Base-by-base conservation (phyloP, 2,329 filamentous ascomycete species). In the Cadophora sp. region DNA sequence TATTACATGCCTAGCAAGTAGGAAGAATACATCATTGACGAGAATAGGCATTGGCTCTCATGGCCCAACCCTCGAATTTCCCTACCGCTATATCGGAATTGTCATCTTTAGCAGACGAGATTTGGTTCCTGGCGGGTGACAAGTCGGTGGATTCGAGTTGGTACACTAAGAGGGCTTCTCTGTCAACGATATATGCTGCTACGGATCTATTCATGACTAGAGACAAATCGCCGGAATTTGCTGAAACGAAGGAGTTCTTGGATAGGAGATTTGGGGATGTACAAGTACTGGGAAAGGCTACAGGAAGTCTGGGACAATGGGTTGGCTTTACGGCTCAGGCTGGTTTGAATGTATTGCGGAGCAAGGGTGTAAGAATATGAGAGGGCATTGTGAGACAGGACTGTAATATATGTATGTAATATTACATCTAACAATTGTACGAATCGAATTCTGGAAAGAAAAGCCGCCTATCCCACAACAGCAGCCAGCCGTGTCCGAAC, bases 121-220 rank as follows among this genome's bases (percentile, higher is more conserved):
- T 99, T 61, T 92, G 91, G 85, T 94, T 91, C 75, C 87, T 97
- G 4, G 88, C 95, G 0, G 93, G 93, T 60, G 96, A 98, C 79
- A 83, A 81, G 24, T 86, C 89, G 24, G 92, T 97, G 68, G 94
- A 98, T 79, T 86, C 88, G 4, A 90, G 89, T 4, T 99, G 96
- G 96, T 99, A 99, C 74, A 89, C 89, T 1, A 91, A 90, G 77
- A 84, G 90, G 3, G 83, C 87, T 9, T 85, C 83, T 0, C 78
- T 92, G 27, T 84, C 87, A 0, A 84, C 84, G 1, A 83, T 92
- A n/a, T 93, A 92, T 76, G 93, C 93, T 61, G 88, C 89, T 41
- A 86, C 90, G 65, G 96, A 99, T 80, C 83, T 97, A 5, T 97
- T 94, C 80, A 97, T 98, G 94, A 97, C 94, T 24, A 94, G 91